Base-by-base conservation (phyloP, 352 stramenopile species). In the Pythium aphanidermatum region DNA sequence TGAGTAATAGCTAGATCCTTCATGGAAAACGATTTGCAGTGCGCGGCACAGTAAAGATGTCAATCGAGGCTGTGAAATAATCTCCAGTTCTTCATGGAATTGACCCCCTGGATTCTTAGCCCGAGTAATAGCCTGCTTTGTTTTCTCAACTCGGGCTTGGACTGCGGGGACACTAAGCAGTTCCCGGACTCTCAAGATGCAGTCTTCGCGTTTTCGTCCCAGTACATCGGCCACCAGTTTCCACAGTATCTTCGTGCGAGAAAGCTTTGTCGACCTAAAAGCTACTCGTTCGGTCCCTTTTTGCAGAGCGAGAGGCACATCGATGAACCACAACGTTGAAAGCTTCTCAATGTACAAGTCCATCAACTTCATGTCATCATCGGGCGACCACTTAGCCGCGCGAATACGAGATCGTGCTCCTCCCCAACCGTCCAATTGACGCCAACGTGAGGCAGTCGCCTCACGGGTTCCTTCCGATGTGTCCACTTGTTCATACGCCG, bases 21-120 rank as follows among this genome's bases (percentile, higher is more conserved):
- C 76, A 27, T 93, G 78, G 21, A 93, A 70, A 24, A 93, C 69
- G 39, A 93, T 86, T 56, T 93, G 82, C 26, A 90, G 46, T 3
- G 79, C 79, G n/a, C 73, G 72, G 27, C 61, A 83, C 0, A 91
- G 51, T 14, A 90, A 56, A 4, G 76, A 70, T 12, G 74, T 68
- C 14, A 91, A 59, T 7, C 74, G 67, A n/a, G 82, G 74, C n/a
- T 86, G 56, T 24, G 52, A 56, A 29, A 67, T 49, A 11, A 93
- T 70, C 20, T 61, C 59, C 8, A 62, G 43, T 19, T 91, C 73
- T 53, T 93, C 82, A 34, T 90, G 58, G 40, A 93, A 93, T 3
- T 47, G 19, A 12, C 79, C 82, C 39, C 59, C 46, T 14, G 78
- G 74, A 52, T 93, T 93, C 55, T 86, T 87, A 42, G 75, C 71